These are phyloP conservation scores for Epichloe brachyelytri DNA, from an alignment of 2,329 filamentous ascomycete species.

Conservation along the genomic window DNA sequence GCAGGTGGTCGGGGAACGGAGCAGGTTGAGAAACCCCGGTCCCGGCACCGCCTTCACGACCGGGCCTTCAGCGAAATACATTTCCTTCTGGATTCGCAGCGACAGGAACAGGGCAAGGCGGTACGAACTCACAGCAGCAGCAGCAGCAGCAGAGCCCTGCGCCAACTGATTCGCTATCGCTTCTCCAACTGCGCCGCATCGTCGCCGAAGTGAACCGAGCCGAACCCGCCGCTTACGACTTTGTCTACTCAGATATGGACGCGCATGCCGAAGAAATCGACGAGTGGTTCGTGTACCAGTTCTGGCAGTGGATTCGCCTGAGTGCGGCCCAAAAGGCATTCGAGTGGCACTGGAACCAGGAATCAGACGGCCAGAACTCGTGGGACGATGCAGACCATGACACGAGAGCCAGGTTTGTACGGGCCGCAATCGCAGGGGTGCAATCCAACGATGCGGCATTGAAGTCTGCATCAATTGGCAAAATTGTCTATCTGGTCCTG, in stretches of 20 bases:
- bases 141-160: slow-evolving; percentile 13
- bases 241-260: slow-evolving; percentile 62
- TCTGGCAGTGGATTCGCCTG: slow-evolving; percentile 71
- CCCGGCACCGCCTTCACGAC: slow-evolving; percentile 7
- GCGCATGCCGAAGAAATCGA: slow-evolving; percentile 79
- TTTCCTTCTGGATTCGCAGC: slow-evolving; percentile 11
- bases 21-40: slow-evolving; percentile 21
- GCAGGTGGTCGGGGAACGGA: slow-evolving; percentile 21
- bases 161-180: slow-evolving; percentile 56
- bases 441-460: slow-evolving; percentile 33
- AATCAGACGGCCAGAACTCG: slow-evolving; percentile 24
- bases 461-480: slow-evolving; percentile 41
- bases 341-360: slow-evolving; percentile 58
- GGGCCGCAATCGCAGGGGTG: slow-evolving; percentile 32
- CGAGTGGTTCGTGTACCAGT: slow-evolving; percentile 93
- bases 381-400: slow-evolving; percentile 56
- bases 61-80: slow-evolving; percentile 13
- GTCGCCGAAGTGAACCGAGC: slow-evolving; percentile 59
- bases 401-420: slow-evolving; percentile 43
- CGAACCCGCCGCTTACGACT: slow-evolving; percentile 71
- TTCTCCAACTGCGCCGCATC: slow-evolving; percentile 59
- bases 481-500: slow-evolving; percentile 48
- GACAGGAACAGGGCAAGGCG: slow-evolving; percentile 7
- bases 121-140: slow-evolving; percentile 7
- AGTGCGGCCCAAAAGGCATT: slow-evolving; percentile 65